Conservation (phyloP, 106 monocot species). For the Acorus calamus region DNA sequence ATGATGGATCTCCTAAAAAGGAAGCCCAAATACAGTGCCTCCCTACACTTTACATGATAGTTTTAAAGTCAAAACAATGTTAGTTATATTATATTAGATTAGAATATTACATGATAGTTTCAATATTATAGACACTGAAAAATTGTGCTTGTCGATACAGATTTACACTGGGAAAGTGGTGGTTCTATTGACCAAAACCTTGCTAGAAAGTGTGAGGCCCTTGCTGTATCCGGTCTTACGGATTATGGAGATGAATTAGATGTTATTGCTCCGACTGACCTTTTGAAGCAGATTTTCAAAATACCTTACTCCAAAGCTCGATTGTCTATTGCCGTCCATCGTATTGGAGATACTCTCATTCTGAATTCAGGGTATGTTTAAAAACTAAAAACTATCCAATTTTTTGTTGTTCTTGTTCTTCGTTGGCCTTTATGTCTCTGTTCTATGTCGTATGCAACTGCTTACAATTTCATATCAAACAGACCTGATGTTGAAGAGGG, state of each 20-base stretch:
- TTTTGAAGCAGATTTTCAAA: constrained; percentile 96
- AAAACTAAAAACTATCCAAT: not conserved
- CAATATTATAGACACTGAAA: too few species aligned
- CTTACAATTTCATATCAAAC: not conserved
- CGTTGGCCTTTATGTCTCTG: not conserved
- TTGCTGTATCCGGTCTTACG: constrained; percentile 76
- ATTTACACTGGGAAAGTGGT: constrained; percentile 38
- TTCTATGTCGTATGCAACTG: not conserved
- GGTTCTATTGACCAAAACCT: constrained; percentile 48
- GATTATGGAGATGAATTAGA: constrained; percentile 97
- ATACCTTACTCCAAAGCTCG: constrained; percentile 93
- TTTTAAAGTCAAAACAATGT: too few species aligned
- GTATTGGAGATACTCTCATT: constrained; percentile 88
- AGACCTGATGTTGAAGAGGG: constrained; percentile 90
- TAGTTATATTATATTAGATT: too few species aligned
- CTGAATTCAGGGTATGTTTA: constrained; percentile 78
- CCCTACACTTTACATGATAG: too few species aligned
- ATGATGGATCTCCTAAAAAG: too few species aligned
- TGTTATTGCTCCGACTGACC: constrained; percentile 84
- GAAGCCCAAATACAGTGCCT: too few species aligned
- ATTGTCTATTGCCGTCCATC: constrained; percentile 88
- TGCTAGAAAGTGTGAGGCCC: constrained; percentile 82
- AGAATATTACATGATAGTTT: too few species aligned
- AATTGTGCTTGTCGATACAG: constrained; percentile 17
- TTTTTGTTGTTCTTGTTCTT: not conserved